phyloP scores from a whole-genome alignment of 805 yeast genomes.

The Sugiyamaella boreocaroliniensis region DNA sequence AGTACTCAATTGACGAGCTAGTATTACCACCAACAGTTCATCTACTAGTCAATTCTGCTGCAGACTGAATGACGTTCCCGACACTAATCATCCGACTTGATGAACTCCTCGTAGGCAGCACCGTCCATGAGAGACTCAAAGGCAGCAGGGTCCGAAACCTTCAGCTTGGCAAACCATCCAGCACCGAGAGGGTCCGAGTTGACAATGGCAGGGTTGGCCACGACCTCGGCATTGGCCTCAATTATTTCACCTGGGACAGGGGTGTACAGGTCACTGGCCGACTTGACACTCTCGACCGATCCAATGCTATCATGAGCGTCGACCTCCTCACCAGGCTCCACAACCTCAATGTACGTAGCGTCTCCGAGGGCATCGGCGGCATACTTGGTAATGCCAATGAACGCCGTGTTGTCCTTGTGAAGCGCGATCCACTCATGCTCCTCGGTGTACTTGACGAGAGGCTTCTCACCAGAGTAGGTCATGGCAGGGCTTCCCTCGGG shows the following conservation, averaged over 20 bases:
- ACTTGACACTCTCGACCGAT: constrained; percentile 89
- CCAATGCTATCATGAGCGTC: constrained; percentile 79
- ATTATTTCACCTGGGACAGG: constrained; percentile 75
- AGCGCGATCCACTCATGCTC: constrained; percentile 96
- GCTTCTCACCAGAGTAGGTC: constrained; percentile 24
- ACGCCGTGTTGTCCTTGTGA: constrained; percentile 69
- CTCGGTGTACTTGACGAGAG: constrained; percentile 49
- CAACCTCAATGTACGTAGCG: constrained; percentile 88
- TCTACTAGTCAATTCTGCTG: not conserved
- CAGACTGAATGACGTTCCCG: no score
- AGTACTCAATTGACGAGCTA: not conserved
- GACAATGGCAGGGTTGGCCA: constrained; percentile 66
- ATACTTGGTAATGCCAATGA: constrained; percentile 85
- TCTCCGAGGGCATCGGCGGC: constrained; percentile 97
- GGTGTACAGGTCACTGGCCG: constrained; percentile 86
- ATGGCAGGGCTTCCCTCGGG: constrained; percentile 25
- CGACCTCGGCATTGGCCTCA: constrained; percentile 63
- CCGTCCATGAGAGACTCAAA: constrained; percentile 26
- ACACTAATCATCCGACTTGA: constrained; percentile 18
- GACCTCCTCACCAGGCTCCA: constrained; percentile 58
- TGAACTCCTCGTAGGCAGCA: constrained; percentile 30
- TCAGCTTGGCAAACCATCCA: constrained; percentile 85
- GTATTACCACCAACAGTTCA: not conserved
- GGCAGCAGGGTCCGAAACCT: constrained; percentile 40
- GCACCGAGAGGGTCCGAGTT: constrained; percentile 88